A percentile compares a stretch with the other conserved stretches of the same genome.
phyloP scores from a whole-genome alignment of 2,329 filamentous ascomycete species.

The Cryphonectria carpinicola region DNA sequence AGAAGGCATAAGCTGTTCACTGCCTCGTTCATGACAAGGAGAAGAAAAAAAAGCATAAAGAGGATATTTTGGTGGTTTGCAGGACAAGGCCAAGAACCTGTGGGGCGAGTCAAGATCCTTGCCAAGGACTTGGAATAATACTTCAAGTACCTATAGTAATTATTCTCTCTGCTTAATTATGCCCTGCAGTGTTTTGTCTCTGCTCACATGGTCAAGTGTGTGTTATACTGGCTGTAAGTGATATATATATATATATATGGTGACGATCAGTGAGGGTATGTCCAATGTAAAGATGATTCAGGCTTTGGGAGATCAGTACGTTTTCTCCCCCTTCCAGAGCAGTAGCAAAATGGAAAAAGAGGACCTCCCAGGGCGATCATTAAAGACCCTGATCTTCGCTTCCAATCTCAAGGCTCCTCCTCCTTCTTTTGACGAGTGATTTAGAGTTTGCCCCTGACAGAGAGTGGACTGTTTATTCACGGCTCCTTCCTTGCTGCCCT shows the following conservation, averaged over 20 bases:
- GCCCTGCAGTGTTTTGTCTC: background rate
- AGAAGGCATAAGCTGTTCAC: background rate
- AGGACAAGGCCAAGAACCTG: background rate
- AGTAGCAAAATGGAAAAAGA: too few species aligned
- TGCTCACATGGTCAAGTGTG: background rate
- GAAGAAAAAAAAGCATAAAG: background rate
- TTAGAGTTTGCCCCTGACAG: slow-evolving; percentile 1
- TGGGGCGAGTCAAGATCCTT: background rate
- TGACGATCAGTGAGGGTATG: too few species aligned
- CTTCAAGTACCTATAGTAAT: background rate
- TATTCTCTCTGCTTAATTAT: background rate
- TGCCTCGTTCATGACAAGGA: background rate
- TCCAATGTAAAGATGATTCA: too few species aligned
- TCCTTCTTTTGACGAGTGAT: background rate
- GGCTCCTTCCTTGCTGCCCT: background rate
- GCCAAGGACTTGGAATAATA: background rate
- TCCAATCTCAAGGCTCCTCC: background rate
- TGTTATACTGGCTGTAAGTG: too few species aligned
- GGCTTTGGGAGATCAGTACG: too few species aligned
- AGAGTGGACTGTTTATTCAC: background rate
- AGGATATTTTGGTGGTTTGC: background rate
- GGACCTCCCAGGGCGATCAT: too few species aligned
- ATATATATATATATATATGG: too few species aligned
- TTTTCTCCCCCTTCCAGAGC: too few species aligned
- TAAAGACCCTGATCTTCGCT: background rate